phyloP scores from a whole-genome alignment of 169 alveolate genomes.

The Ichthyophthirius multifiliis region DNA sequence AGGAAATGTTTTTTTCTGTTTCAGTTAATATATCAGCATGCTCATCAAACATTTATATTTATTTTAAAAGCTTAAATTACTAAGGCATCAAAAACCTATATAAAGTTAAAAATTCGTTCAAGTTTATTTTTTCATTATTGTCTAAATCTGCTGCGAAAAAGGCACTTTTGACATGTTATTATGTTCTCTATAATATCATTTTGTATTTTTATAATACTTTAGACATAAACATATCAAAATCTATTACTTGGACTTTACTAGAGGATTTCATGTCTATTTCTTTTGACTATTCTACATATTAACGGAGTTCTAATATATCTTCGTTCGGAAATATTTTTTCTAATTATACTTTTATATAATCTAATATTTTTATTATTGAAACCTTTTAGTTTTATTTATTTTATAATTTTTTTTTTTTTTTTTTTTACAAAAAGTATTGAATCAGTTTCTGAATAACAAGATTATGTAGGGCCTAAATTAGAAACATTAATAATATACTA shows the following conservation, averaged over 20 bases:
- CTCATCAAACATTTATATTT: slow-evolving; percentile 28
- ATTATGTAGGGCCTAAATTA: slow-evolving; percentile 6
- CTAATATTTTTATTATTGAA: slow-evolving; percentile 33
- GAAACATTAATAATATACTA: slow-evolving; percentile 26
- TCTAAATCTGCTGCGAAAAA: slow-evolving; percentile 46
- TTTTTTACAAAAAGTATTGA: slow-evolving; percentile 10
- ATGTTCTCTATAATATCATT: slow-evolving; percentile 15
- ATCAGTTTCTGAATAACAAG: slow-evolving; percentile 27
- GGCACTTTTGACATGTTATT: slow-evolving; percentile 31
- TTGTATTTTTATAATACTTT: slow-evolving; percentile 34
- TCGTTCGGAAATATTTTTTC: slow-evolving; percentile 27
- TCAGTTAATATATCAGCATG: slow-evolving; percentile 25
- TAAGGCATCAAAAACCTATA: slow-evolving; percentile 22
- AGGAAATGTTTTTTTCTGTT: slow-evolving; percentile 21
- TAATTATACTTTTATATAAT: slow-evolving; percentile 31
- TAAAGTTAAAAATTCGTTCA: slow-evolving; percentile 31
- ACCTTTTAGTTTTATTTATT: neutral
- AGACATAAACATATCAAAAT: slow-evolving; percentile 28
- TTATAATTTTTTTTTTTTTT: too few relatives aligned
- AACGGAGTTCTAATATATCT: slow-evolving; percentile 16
- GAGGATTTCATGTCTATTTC: slow-evolving; percentile 20
- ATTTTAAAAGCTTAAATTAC: slow-evolving; percentile 18
- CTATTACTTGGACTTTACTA: slow-evolving; percentile 17
- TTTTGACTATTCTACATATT: slow-evolving; percentile 25
- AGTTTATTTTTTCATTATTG: slow-evolving; percentile 25